phyloP scores from a whole-genome alignment of 345 rosid species.

The Streptanthus diversifolius region DNA sequence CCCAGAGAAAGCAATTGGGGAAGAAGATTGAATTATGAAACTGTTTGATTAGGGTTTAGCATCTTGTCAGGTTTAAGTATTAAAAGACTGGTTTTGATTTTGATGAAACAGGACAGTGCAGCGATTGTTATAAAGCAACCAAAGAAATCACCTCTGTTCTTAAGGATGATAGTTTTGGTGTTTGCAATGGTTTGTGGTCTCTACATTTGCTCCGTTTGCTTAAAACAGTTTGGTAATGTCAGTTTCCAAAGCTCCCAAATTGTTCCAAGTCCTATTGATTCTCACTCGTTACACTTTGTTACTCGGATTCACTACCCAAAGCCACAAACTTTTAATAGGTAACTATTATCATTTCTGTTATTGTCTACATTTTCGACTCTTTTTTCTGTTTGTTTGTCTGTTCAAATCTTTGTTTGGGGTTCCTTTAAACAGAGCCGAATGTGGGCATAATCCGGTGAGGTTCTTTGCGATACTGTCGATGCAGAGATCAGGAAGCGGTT shows the following conservation, averaged over 20 bases:
- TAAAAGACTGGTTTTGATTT: not conserved
- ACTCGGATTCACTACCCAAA: constrained; percentile 66
- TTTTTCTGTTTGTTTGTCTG: not conserved
- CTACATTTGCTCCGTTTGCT: constrained; percentile 56
- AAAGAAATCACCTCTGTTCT: constrained; percentile 70
- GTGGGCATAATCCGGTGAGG: constrained; percentile 68
- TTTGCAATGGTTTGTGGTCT: constrained; percentile 73
- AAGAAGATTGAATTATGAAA: not conserved
- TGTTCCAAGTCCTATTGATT: constrained; percentile 35
- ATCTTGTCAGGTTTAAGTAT: not conserved
- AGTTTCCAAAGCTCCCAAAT: constrained; percentile 44
- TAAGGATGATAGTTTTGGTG: constrained; percentile 63
- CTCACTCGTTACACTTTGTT: constrained; percentile 22
- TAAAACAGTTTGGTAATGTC: constrained; percentile 55
- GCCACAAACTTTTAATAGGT: constrained; percentile 85
- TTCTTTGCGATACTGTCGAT: constrained; percentile 84
- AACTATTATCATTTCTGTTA: constrained; percentile 6
- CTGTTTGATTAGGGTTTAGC: not conserved
- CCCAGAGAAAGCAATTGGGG: not conserved
- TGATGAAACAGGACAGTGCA: constrained; percentile 52
- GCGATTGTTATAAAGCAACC: constrained; percentile 52
- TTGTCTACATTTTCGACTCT: not conserved
- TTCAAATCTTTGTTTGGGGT: constrained; percentile 1
- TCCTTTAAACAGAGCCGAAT: constrained; percentile 56
- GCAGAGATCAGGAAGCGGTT: constrained; percentile 99